Evolutionary conservation across 257 asterid species (phyloP).

Genomic region (Scutellaria galericulata): DNA sequence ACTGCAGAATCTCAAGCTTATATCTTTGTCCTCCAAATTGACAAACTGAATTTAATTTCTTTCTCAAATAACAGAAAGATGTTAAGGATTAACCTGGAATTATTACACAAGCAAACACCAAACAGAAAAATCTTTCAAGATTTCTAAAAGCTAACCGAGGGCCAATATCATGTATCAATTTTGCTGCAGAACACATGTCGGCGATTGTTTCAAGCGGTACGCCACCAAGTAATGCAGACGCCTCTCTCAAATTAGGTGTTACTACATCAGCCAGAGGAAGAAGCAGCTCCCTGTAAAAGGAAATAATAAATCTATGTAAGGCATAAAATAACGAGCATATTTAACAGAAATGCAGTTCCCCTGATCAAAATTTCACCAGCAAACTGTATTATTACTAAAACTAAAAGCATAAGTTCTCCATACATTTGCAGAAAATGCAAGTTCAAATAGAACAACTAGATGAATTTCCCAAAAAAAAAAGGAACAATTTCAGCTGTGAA

Average conservation of each 20-base stretch:
- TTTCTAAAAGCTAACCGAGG: conserved; percentile 63
- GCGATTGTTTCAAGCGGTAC: conserved; percentile 62
- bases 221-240: conserved; percentile 88
- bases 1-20: background rate
- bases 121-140: conserved; percentile 13
- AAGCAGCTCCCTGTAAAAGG: conserved; percentile 71
- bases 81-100: background rate
- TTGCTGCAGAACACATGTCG: conserved; percentile 95
- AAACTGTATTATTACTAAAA: background rate
- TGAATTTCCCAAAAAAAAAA: conserved; percentile 17
- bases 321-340: conserved; percentile 6
- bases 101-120: conserved; percentile 28
- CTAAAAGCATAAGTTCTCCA: conserved; percentile 3
- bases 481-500: conserved; percentile 8
- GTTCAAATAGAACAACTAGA: background rate
- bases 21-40: background rate
- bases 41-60: background rate
- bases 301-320: conserved; percentile 21
- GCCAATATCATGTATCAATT: conserved; percentile 75
- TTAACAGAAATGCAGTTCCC: background rate
- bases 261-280: conserved; percentile 90
- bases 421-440: conserved; percentile 6
- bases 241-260: conserved; percentile 92
- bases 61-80: conserved; percentile 3
- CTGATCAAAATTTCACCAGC: background rate